Evolutionary conservation across 1,284 basidiomycete species (phyloP), one percentile per base, ranked within the genome.

Genomic region (Leccinum fallax): DNA sequence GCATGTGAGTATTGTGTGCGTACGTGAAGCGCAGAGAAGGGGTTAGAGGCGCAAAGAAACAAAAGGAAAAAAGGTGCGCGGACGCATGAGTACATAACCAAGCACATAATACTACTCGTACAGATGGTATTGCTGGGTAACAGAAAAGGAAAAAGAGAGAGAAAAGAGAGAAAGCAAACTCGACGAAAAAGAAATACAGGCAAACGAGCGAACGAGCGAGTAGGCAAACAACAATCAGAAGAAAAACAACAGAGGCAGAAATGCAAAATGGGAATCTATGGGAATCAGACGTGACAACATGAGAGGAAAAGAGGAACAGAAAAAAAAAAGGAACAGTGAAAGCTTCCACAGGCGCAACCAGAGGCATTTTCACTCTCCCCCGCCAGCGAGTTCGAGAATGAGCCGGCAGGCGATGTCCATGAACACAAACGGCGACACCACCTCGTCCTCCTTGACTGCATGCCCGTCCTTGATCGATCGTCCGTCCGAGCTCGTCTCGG

Each of bases 371-470:
- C 61, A 76, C 49, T 79, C 78, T 60, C 79, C 80, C 57, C 87
- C 90, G 57, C 90, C 90, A 21, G 91, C 90, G 66, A 93, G 81
- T 76, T 92, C 89, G 53, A 93, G 79, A 69, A 93, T 93, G 66
- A 93, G 78, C 65, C 85, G 80, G 71, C 90, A 97, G 7, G 97
- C 95, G 61, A 97, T 91, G 75, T 99, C 97, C 84, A 98, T 90
- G 77, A 99, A 99, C 65, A 98, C 85, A 78, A 96, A 99, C 4
- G 97, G 97, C 57, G 91, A 94, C 7, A 93, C 86, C 57, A 95
- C 88, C 66, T 93, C 93, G 66, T 92, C 90, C 32, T 77, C 71
- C 65, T 69, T 71, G 57, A 64, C 60, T 57, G 63, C 64, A 40
- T 63, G 64, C 1, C 69, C 65, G 34, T 74, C 73, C 59, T 76